Evolutionary conservation across 2,329 filamentous ascomycete genomes (phyloP).

Genomic region (Teratosphaeriaceae sp.): DNA sequence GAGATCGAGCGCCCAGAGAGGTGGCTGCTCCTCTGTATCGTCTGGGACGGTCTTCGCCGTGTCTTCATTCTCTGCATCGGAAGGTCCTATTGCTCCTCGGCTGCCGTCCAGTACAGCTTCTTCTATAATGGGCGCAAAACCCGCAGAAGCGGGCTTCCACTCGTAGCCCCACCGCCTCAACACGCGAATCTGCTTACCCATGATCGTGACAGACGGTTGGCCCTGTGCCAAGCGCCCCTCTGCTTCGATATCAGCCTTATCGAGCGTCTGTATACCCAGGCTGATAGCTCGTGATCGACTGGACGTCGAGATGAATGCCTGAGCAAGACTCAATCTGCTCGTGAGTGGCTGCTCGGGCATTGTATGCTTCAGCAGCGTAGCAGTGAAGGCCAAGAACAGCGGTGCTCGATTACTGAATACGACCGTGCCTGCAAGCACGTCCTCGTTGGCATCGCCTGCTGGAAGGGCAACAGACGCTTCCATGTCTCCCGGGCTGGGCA

Average conservation of each 20-base stretch:
- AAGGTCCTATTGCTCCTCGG: no score
- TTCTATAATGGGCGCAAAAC: no score
- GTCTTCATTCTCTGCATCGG: constrained; percentile 2
- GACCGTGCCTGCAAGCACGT: constrained; percentile 50
- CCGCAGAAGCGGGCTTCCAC: constrained; percentile 36
- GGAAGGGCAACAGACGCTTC: constrained; percentile 59
- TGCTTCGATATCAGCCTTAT: constrained; percentile 55
- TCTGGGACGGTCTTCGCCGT: not conserved
- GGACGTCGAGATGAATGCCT: constrained; percentile 77
- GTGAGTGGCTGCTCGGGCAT: constrained; percentile 82
- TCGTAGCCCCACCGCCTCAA: constrained; percentile 72
- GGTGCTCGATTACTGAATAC: constrained; percentile 76
- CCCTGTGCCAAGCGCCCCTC: constrained; percentile 68
- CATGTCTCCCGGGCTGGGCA: constrained; percentile 39
- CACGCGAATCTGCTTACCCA: constrained; percentile 68
- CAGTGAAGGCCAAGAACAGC: constrained; percentile 71
- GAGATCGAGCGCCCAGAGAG: constrained; percentile 54
- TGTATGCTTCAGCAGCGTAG: constrained; percentile 66
- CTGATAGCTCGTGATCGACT: constrained; percentile 69
- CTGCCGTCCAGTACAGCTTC: not conserved
- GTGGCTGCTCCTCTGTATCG: constrained; percentile 35
- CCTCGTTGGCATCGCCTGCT: constrained; percentile 47
- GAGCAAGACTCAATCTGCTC: constrained; percentile 74
- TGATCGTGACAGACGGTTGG: constrained; percentile 64
- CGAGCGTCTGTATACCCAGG: constrained; percentile 62